Base-by-base conservation (phyloP, 176 grass and related monocot species). In the Phoenix roebelenii region DNA sequence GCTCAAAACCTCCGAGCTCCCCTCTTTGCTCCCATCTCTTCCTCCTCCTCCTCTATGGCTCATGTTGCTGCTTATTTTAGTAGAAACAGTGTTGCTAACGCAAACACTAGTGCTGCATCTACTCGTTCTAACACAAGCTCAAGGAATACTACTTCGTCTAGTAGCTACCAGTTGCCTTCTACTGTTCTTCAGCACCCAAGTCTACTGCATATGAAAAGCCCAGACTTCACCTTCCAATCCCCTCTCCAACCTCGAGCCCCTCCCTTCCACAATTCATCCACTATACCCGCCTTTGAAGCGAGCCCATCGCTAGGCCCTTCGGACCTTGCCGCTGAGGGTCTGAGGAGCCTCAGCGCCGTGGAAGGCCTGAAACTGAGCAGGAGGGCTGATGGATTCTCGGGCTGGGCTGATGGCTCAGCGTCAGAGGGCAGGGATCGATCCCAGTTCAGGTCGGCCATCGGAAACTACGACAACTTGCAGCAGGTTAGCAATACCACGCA, bases 51-150 rank as follows among this genome's bases (percentile, higher is more conserved):
- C 15, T 30, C 72, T 44, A 54, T 76, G 16, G 35, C 76, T 17
- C 73, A 82, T 44, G 49, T 67, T 55, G 72, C 76, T 51, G 67
- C 73, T 25, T 82, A 67, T 19, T 66, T 76, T 24, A 67, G 73
- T 49, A 71, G 67, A 19, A 62, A 19, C 19, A 72, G 22, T 12
- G 35, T 14, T 48, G 25, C 20, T 14, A 77, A 70, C 53, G 18
- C 66, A 17, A 20, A 22, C 55, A 14, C 35, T 44, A 14, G 35
- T 6, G 2, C 9, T 2, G 3, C 35, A 44, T 44, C 35, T 44
- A 44, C 35, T 44, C 3, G 10, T 44, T 14, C 9, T 1, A 7
- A 23, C 16, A 44, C 74, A 55, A 57, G 52, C 17, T 29, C 65
- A 62, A 48, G 57, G 62, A 59, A 28, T 54, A 55, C 74, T 23